A percentile compares a stretch with the other conserved stretches of the same genome.
phyloP scores from a whole-genome alignment of 2,329 filamentous ascomycete species.

The Chrysosporium keratinophilum region DNA sequence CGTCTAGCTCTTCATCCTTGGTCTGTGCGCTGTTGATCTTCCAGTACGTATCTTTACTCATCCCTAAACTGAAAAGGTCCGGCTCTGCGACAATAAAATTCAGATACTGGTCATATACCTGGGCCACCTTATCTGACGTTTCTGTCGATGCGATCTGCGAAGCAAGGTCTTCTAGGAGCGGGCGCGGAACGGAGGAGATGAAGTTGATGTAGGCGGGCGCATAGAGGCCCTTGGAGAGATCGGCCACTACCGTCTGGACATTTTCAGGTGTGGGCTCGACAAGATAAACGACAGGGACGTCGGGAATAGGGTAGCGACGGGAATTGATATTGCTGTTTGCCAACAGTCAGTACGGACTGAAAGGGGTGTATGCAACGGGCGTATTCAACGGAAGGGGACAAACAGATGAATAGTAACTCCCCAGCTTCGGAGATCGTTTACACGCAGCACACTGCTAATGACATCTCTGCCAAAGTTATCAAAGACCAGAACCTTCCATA shows the following conservation, averaged over 20 bases:
- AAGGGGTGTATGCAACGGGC: background rate
- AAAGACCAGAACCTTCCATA: constrained; percentile 97
- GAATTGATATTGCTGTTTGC: constrained; percentile 62
- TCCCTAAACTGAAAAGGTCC: constrained; percentile 85
- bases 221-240: constrained; percentile 80
- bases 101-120: constrained; percentile 91
- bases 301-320: constrained; percentile 78
- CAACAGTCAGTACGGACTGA: background rate
- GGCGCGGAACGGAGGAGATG: constrained; percentile 80
- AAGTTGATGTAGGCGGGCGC: constrained; percentile 95
- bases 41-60: constrained; percentile 90
- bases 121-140: constrained; percentile 79
- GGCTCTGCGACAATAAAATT: constrained; percentile 96
- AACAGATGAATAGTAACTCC: constrained; percentile 97
- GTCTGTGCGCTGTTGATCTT: constrained; percentile 90
- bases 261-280: constrained; percentile 78
- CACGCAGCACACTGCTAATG: constrained; percentile 88
- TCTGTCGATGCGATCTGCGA: constrained; percentile 72
- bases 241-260: constrained; percentile 68
- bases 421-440: constrained; percentile 84
- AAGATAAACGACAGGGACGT: constrained; percentile 94
- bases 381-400: constrained; percentile 21
- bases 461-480: constrained; percentile 87
- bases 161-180: constrained; percentile 89
- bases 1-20: constrained; percentile 79